These are phyloP conservation scores for Eurotiales sp. DNA, from an alignment of 2,329 filamentous ascomycete species.

Conservation along the genomic window DNA sequence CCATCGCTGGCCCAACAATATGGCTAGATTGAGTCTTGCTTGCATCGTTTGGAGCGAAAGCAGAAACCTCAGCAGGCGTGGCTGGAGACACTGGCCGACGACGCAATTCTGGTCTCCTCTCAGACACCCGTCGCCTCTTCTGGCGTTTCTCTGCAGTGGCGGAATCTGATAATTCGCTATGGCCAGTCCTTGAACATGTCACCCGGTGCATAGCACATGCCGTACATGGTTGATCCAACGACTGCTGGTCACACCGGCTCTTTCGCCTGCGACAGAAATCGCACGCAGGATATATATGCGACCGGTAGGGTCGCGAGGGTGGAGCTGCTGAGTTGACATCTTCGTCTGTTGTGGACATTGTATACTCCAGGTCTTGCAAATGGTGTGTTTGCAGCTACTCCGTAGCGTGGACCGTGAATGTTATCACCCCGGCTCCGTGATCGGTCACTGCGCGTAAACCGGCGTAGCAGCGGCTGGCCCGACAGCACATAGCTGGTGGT, in stretches of 20 bases:
- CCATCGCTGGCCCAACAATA: constrained; percentile 51
- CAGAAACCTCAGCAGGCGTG: neutral
- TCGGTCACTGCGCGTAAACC: neutral
- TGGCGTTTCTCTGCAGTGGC: neutral
- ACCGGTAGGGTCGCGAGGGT: constrained; percentile 20
- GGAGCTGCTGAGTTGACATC: neutral
- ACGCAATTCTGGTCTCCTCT: neutral
- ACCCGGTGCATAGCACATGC: constrained; percentile 18
- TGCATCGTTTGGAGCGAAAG: constrained; percentile 12
- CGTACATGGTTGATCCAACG: constrained; percentile 18
- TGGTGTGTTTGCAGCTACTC: too few species aligned
- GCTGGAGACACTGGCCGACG: neutral
- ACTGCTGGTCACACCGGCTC: constrained; percentile 18
- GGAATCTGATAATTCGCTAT: neutral
- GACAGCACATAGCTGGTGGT: neutral
- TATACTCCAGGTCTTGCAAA: too few species aligned
- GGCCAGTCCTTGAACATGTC: constrained; percentile 16
- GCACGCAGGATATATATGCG: constrained; percentile 20
- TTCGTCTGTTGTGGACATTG: neutral
- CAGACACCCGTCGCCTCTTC: constrained; percentile 1
- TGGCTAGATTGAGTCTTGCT: constrained; percentile 27
- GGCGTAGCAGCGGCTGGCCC: too few species aligned
- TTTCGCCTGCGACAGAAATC: constrained; percentile 21
- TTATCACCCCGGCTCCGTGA: too few species aligned
- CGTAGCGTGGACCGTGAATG: too few species aligned